These are phyloP conservation scores for Talaromyces marneffei DNA, from an alignment of 2,329 filamentous ascomycete genomes.

Conservation along the genomic window DNA sequence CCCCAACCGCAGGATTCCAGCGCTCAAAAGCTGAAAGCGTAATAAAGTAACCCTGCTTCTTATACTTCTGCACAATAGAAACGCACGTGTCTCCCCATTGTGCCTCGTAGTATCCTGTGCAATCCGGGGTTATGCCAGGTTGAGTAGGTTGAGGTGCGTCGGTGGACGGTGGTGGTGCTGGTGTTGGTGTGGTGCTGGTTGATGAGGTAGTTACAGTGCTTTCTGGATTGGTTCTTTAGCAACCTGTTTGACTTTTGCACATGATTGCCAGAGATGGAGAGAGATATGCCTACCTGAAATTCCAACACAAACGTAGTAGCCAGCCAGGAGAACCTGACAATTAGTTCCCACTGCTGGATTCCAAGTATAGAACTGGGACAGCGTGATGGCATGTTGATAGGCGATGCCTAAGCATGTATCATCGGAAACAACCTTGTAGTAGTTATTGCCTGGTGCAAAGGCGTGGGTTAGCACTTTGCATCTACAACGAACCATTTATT, in stretches of 20 bases:
- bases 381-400: slow-evolving; percentile 9
- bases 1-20: slow-evolving; percentile 22
- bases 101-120: slow-evolving; percentile 23
- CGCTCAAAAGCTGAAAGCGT: slow-evolving; percentile 14
- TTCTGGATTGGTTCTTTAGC: neutral
- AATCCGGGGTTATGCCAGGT: slow-evolving; percentile 19
- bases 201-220: neutral
- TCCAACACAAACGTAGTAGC: slow-evolving; percentile 22
- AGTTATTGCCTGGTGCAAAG: slow-evolving; percentile 9
- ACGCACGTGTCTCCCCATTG: slow-evolving; percentile 20
- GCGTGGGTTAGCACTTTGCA: neutral
- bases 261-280: neutral
- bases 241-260: neutral
- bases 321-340: slow-evolving; percentile 23
- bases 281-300: neutral
- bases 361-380: neutral
- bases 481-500: neutral
- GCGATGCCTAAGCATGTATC: slow-evolving; percentile 17
- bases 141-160: slow-evolving; percentile 3
- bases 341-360: slow-evolving; percentile 10
- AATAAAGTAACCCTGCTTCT: slow-evolving; percentile 5
- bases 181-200: neutral
- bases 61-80: slow-evolving; percentile 18
- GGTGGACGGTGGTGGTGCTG: neutral
- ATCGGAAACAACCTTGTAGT: slow-evolving; percentile 16